phyloP scores from a whole-genome alignment of 169 alveolate genomes.

The Amoebophrya sp. region DNA sequence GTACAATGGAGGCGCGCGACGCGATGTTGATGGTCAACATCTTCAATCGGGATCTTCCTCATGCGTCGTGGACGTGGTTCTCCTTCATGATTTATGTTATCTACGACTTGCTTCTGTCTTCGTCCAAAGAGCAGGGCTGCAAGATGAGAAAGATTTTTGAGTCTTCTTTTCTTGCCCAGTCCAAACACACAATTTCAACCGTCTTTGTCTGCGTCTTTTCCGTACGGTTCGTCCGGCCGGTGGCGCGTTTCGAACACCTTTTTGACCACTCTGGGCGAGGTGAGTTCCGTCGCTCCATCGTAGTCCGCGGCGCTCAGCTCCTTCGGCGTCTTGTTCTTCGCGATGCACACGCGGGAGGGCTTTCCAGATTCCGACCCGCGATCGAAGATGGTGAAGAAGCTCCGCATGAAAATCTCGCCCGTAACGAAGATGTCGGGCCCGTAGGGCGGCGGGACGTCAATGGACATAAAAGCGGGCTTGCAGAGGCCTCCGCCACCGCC shows the following conservation, averaged over 20 bases:
- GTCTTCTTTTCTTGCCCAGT: too few relatives aligned
- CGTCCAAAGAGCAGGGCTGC: too few relatives aligned
- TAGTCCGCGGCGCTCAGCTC: background rate
- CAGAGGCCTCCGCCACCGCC: background rate
- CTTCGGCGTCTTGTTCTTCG: background rate
- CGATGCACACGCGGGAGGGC: background rate
- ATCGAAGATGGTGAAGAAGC: background rate
- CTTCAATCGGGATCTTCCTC: too few relatives aligned
- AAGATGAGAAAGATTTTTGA: too few relatives aligned
- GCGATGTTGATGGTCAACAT: too few relatives aligned
- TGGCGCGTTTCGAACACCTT: background rate
- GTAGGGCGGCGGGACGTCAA: background rate
- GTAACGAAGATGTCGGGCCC: background rate
- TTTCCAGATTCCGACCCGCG: background rate
- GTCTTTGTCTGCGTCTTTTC: background rate
- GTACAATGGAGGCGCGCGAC: too few relatives aligned
- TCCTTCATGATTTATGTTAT: too few relatives aligned
- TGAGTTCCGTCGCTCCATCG: background rate
- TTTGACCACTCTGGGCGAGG: background rate
- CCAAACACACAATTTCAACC: too few relatives aligned
- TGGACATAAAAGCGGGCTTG: background rate
- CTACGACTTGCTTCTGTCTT: too few relatives aligned
- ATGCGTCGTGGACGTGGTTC: too few relatives aligned
- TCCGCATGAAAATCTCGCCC: background rate
- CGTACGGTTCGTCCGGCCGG: background rate